Evolutionary conservation across 2,329 filamentous ascomycete species (phyloP).

Genomic region (Hypoxylon sp.): DNA sequence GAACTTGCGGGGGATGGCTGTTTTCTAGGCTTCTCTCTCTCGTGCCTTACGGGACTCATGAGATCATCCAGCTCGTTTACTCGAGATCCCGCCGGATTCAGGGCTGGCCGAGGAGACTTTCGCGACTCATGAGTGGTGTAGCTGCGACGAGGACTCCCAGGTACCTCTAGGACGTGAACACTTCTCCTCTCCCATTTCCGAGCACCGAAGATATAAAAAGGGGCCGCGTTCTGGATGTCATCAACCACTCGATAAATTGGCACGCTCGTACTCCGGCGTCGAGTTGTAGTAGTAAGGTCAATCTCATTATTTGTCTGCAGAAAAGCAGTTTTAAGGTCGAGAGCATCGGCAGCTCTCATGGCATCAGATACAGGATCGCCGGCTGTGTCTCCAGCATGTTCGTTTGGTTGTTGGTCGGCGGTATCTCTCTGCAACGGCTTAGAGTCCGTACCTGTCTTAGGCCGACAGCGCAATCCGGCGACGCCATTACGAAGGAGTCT

Average conservation of each 20-base stretch:
- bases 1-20: slow-evolving; percentile 33
- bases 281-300: slow-evolving; percentile 58
- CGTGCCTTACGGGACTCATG: slow-evolving; percentile 20
- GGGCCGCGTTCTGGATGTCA: slow-evolving; percentile 58
- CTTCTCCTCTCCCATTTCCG: slow-evolving; percentile 27
- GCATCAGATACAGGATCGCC: slow-evolving; percentile 66
- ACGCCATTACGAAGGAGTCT: slow-evolving; percentile 64
- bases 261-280: slow-evolving; percentile 63
- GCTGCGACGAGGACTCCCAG: slow-evolving; percentile 16
- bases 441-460: slow-evolving; percentile 10
- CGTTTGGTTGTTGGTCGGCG: slow-evolving; percentile 36
- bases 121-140: slow-evolving; percentile 17
- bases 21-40: slow-evolving; percentile 27
- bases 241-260: slow-evolving; percentile 61
- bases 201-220: slow-evolving; percentile 63
- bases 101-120: slow-evolving; percentile 29
- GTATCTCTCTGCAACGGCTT: slow-evolving; percentile 17
- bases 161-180: slow-evolving; percentile 8
- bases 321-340: slow-evolving; percentile 67
- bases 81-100: slow-evolving; percentile 12
- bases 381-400: slow-evolving; percentile 32
- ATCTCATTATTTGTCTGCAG: slow-evolving; percentile 64
- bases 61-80: slow-evolving; percentile 9
- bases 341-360: slow-evolving; percentile 70
- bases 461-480: slow-evolving; percentile 52